Percentiles rank a stretch among this genome's conserved stretches.
Conservation (phyloP, 2,329 filamentous ascomycete species). For the Trichoderma sp. region DNA sequence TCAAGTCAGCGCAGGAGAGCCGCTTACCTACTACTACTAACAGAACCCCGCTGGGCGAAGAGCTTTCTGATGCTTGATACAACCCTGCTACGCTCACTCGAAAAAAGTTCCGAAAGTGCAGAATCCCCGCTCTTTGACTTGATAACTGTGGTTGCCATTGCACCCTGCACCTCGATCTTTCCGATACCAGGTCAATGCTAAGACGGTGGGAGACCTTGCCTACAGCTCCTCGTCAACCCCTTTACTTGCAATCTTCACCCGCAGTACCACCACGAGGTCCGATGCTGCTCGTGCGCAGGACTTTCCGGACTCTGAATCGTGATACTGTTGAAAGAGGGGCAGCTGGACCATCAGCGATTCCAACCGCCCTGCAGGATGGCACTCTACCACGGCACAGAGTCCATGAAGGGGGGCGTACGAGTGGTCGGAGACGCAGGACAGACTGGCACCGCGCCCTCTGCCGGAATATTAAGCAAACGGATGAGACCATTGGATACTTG, state of each 20-base stretch:
- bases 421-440: slow-evolving; percentile 5
- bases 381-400: slow-evolving; percentile 3
- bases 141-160: neutral
- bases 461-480: slow-evolving; percentile 11
- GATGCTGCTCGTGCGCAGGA: neutral
- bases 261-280: neutral
- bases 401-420: slow-evolving; percentile 15
- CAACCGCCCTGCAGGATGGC: slow-evolving; percentile 12
- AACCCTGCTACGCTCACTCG: slow-evolving; percentile 5
- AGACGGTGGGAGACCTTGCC: neutral
- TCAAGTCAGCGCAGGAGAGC: slow-evolving; percentile 9
- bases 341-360: slow-evolving; percentile 11
- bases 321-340: slow-evolving; percentile 19
- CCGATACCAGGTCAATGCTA: neutral
- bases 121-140: neutral
- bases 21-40: neutral
- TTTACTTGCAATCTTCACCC: neutral
- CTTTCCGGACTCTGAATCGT: neutral
- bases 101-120: slow-evolving; percentile 17
- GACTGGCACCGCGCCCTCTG: slow-evolving; percentile 8
- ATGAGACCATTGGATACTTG: neutral
- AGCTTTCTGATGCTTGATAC: slow-evolving; percentile 14
- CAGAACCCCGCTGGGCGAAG: slow-evolving; percentile 14
- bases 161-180: neutral
- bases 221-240: neutral